Conservation (phyloP, 306 rosid species). For the Boehmeria nivea region DNA sequence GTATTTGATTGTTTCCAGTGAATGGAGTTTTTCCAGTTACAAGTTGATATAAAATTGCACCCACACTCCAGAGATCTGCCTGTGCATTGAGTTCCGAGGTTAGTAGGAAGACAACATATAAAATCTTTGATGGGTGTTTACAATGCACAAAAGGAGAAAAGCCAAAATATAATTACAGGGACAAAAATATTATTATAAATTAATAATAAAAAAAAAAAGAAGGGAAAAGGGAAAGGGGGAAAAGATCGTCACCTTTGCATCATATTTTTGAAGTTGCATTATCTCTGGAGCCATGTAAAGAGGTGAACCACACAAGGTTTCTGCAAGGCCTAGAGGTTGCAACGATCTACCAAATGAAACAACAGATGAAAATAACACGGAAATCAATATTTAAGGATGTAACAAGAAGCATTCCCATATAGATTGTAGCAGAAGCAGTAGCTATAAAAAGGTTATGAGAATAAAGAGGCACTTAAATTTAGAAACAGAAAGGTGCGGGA, state of each 20-base stretch:
- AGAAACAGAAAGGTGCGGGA: neutral
- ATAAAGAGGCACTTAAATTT: neutral
- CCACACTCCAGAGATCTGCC: constrained; percentile 99
- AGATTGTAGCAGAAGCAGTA: neutral
- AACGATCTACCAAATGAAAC: constrained; percentile 60
- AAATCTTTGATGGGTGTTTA: constrained; percentile 6
- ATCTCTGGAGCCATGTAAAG: constrained; percentile 99
- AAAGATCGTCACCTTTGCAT: constrained; percentile 78
- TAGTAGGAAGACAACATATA: constrained; percentile 31
- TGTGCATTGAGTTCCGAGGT: constrained; percentile 49
- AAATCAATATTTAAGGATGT: constrained; percentile 2
- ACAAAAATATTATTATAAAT: too few relatives aligned
- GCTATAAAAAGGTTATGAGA: neutral
- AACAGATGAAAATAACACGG: constrained; percentile 10
- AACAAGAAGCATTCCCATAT: neutral
- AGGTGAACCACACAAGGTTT: constrained; percentile 98
- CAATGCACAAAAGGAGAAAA: too few relatives aligned
- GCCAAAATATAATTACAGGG: too few relatives aligned
- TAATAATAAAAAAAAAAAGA: neutral
- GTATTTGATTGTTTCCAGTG: constrained; percentile 86
- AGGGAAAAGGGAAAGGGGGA: neutral
- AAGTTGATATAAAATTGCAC: constrained; percentile 87
- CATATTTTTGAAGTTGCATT: constrained; percentile 97
- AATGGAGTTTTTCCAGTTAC: constrained; percentile 92
- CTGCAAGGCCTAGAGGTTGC: constrained; percentile 95